A percentile compares a stretch with the other conserved stretches of the same genome.
These are phyloP conservation scores for Aspergillus bombycis DNA, from an alignment of 2,329 filamentous ascomycete species.

Conservation along the genomic window DNA sequence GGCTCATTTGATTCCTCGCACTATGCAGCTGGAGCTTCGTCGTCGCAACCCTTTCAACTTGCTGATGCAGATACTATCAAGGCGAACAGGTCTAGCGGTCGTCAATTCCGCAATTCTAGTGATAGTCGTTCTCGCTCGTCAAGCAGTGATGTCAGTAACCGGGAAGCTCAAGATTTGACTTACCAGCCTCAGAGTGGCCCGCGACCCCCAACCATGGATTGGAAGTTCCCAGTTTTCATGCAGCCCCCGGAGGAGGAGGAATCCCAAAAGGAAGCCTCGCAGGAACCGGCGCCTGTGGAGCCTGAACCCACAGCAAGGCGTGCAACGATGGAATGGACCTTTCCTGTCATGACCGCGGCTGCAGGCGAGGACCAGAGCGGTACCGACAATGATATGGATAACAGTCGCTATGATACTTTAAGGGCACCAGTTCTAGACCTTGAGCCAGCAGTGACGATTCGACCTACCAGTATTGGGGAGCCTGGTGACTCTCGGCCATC, in stretches of 20 bases:
- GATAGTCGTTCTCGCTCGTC: slow-evolving; percentile 38
- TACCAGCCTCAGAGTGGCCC: slow-evolving; percentile 41
- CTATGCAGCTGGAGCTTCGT: slow-evolving; percentile 56
- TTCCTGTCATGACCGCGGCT: slow-evolving; percentile 47
- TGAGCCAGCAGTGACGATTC: slow-evolving; percentile 18
- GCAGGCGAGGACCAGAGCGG: slow-evolving; percentile 15
- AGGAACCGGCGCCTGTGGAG: slow-evolving; percentile 7
- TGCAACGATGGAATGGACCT: slow-evolving; percentile 58
- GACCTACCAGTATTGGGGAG: slow-evolving; percentile 26
- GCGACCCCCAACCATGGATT: slow-evolving; percentile 51
- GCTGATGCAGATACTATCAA: slow-evolving; percentile 59
- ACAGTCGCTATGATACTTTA: slow-evolving; percentile 37
- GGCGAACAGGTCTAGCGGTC: slow-evolving; percentile 56
- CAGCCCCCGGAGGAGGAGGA: slow-evolving; percentile 21
- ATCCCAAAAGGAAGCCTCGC: slow-evolving; percentile 7
- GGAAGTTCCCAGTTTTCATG: slow-evolving; percentile 47
- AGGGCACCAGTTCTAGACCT: slow-evolving; percentile 29
- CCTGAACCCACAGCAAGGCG: slow-evolving; percentile 36
- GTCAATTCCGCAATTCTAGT: slow-evolving; percentile 44
- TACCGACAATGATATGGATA: slow-evolving; percentile 13
- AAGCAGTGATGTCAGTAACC: slow-evolving; percentile 31
- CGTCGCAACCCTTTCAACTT: slow-evolving; percentile 55
- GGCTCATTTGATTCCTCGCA: slow-evolving; percentile 53
- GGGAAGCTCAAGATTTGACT: slow-evolving; percentile 30
- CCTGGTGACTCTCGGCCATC: slow-evolving; percentile 40